Conservation (phyloP, 2,329 filamentous ascomycete genomes). For the Ilyonectria mors-panacis region DNA sequence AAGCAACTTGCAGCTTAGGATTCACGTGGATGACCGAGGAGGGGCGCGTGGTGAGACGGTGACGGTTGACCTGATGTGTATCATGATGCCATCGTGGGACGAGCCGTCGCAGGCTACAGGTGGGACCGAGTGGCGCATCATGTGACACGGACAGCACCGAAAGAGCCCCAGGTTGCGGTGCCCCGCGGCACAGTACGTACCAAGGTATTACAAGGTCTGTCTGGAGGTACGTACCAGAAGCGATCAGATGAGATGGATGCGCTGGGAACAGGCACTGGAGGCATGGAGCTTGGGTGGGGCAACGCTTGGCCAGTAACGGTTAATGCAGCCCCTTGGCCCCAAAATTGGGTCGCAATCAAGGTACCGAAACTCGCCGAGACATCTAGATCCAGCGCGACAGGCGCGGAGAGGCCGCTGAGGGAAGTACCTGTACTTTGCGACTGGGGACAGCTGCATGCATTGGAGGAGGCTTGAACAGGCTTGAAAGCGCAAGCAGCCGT, state of each 20-base stretch:
- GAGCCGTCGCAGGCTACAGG: constrained; percentile 36
- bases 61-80: constrained; percentile 16
- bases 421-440: constrained; percentile 41
- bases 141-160: constrained; percentile 40
- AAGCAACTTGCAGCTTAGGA: neutral
- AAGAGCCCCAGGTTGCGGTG: constrained; percentile 7
- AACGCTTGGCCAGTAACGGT: constrained; percentile 32
- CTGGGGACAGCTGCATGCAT: constrained; percentile 28
- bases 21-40: constrained; percentile 23
- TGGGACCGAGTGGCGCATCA: constrained; percentile 38
- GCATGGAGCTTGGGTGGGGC: constrained; percentile 49
- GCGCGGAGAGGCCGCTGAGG: neutral
- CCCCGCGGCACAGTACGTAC: constrained; percentile 2
- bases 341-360: constrained; percentile 36
- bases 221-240: constrained; percentile 12
- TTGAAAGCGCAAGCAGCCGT: constrained; percentile 30
- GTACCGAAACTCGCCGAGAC: constrained; percentile 40
- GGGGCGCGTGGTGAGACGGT: constrained; percentile 19
- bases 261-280: constrained; percentile 30
- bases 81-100: constrained; percentile 49
- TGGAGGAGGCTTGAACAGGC: constrained; percentile 23
- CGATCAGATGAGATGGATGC: constrained; percentile 12
- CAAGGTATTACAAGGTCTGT: neutral
- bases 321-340: constrained; percentile 36
- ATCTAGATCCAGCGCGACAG: constrained; percentile 29